phyloP scores from a whole-genome alignment of 1,139 yeast genomes.

The Blastobotrys aristatus region DNA sequence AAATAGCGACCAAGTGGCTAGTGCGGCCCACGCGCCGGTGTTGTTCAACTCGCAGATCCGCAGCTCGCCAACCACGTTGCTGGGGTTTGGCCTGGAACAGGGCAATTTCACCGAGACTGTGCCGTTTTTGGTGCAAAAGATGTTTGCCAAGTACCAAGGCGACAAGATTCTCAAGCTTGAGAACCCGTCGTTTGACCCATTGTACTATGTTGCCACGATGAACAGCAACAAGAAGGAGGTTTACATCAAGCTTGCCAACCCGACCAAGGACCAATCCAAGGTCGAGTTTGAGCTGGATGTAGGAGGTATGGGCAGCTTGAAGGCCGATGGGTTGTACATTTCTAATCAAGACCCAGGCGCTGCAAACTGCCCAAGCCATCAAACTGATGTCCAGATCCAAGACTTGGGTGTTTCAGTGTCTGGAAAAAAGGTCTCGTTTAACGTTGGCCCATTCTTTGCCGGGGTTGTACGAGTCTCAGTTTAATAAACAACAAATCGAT shows the following conservation, averaged over 20 bases:
- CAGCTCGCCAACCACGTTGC: not conserved
- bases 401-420: not conserved
- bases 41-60: not conserved
- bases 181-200: slow-evolving; percentile 11
- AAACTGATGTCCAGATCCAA: not conserved
- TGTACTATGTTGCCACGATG: slow-evolving; percentile 10
- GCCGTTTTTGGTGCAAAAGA: slow-evolving; percentile 6
- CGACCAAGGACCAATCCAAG: not conserved
- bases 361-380: not conserved
- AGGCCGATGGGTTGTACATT: slow-evolving; percentile 1
- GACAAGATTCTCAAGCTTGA: slow-evolving; percentile 11
- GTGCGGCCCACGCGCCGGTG: slow-evolving; percentile 2
- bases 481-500: too few species aligned
- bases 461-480: slow-evolving; percentile 6
- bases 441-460: slow-evolving; percentile 10
- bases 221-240: slow-evolving; percentile 4
- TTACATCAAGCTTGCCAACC: slow-evolving; percentile 12
- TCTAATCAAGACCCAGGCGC: slow-evolving; percentile 4
- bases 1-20: slow-evolving; percentile 10
- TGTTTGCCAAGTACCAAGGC: slow-evolving; percentile 9
- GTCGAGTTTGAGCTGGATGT: slow-evolving; percentile 10
- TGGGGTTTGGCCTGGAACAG: slow-evolving; percentile 1
- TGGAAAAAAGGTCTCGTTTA: not conserved
- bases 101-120: slow-evolving; percentile 9
- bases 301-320: slow-evolving; percentile 3